A percentile compares a stretch with the other conserved stretches of the same genome.
Conservation (phyloP, 2,329 filamentous ascomycete genomes). For the Tolypocladium tundrense region DNA sequence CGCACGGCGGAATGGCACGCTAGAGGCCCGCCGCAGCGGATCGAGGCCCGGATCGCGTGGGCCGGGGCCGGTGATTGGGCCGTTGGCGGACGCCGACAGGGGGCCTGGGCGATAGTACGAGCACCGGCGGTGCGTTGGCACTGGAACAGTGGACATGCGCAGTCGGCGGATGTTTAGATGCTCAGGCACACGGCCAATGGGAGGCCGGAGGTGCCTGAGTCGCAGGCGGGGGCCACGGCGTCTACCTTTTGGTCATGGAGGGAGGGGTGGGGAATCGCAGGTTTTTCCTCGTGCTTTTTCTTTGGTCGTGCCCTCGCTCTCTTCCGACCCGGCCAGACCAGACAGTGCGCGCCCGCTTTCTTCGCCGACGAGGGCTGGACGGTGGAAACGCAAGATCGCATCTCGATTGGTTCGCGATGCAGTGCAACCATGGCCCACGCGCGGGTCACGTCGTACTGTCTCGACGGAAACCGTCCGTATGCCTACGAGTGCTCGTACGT, state of each 20-base stretch:
- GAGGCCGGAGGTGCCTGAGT: conserved; percentile 12
- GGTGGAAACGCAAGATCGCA: background rate
- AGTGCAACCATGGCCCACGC: background rate
- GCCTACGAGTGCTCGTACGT: too few species aligned
- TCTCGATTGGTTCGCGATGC: background rate
- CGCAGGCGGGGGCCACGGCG: background rate
- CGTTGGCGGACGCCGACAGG: background rate
- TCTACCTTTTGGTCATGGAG: background rate
- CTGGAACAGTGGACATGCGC: background rate
- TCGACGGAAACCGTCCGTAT: background rate
- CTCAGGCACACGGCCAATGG: conserved; percentile 21
- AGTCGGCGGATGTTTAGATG: background rate
- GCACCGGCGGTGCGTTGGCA: background rate
- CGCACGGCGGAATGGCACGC: background rate
- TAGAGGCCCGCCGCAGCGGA: background rate
- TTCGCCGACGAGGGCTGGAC: background rate
- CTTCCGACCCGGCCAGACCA: background rate
- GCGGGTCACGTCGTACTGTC: background rate
- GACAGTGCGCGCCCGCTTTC: background rate
- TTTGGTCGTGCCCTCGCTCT: background rate
- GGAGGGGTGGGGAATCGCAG: background rate
- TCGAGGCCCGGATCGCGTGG: background rate
- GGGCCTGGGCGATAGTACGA: background rate
- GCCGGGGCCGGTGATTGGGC: background rate
- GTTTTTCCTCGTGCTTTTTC: background rate